A percentile compares a stretch with the other conserved stretches of the same genome.
phyloP scores from a whole-genome alignment of 108 stramenopile genomes.

The Thalassiosira profunda region DNA sequence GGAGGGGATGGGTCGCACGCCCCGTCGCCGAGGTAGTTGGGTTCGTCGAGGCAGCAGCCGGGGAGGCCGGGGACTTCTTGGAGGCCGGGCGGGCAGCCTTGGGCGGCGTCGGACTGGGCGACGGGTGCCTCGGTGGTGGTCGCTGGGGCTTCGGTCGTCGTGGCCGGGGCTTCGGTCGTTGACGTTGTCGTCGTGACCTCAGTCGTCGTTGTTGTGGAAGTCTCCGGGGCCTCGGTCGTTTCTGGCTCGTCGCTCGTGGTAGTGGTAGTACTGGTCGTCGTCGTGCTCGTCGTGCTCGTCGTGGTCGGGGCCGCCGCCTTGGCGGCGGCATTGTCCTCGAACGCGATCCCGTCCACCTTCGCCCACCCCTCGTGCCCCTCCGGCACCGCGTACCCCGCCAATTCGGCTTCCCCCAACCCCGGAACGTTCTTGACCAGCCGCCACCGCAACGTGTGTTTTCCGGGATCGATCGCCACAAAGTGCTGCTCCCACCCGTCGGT shows the following conservation, averaged over 20 bases:
- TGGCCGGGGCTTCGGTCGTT: slow-evolving; percentile 3
- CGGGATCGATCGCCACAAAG: slow-evolving; percentile 18
- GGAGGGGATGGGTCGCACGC: slow-evolving; percentile 46
- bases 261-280: neutral
- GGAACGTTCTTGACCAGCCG: slow-evolving; percentile 38
- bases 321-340: slow-evolving; percentile 8
- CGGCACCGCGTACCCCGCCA: slow-evolving; percentile 26
- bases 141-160: neutral
- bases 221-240: slow-evolving; percentile 1
- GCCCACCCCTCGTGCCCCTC: slow-evolving; percentile 29
- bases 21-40: slow-evolving; percentile 49
- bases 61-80: slow-evolving; percentile 31
- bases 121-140: slow-evolving; percentile 5
- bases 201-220: slow-evolving; percentile 12
- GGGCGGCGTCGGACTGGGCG: neutral
- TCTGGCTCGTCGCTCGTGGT: neutral
- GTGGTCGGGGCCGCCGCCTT: neutral
- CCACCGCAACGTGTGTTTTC: slow-evolving; percentile 32
- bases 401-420: slow-evolving; percentile 17
- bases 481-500: slow-evolving; percentile 20
- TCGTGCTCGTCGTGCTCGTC: neutral
- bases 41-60: slow-evolving; percentile 40
- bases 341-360: slow-evolving; percentile 44
- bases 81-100: slow-evolving; percentile 22
- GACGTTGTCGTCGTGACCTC: slow-evolving; percentile 1